Base-by-base conservation (phyloP, 768 basidiomycete genomes). In the Psilocybe sp. region DNA sequence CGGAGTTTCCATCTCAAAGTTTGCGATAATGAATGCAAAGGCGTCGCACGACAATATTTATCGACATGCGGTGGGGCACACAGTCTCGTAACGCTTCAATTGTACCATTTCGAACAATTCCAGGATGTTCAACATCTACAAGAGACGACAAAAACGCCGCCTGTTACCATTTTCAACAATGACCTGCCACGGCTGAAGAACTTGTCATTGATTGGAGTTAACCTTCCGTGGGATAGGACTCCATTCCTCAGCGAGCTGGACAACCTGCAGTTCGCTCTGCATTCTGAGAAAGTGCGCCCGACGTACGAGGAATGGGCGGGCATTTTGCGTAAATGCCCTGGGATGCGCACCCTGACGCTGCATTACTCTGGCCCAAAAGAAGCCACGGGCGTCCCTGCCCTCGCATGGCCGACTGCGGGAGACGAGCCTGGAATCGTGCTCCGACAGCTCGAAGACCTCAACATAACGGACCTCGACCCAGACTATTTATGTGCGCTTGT, bases 71-170 rank as follows among this genome's bases (percentile, higher is more conserved):
- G 77, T 1, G 68, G 76, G 33, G 82, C 80, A 0, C 79, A 77
- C n/a, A 62, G 66, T 42, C 75, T 85, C 43, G 75, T 80, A 61
- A 79, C 79, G 3, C 74, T 84, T 31, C 79, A 82, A 64, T 69
- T 85, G 3, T 85, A 83, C 61, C 84, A 85, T 60, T 81, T 84
- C 55, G 78, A 84, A 59, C 73, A 82, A 58, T 85, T 76, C 60
- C 60, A 68, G 16, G 76, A 69, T 12, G 61, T 76, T 0, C 73
- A 80, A 50, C 72, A 78, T 40, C 72, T 85, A 10, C 77, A 73
- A 56, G 61, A 75, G 42, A 78, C 80, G 10, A 84, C 81, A n/a
- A 75, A 79, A 55, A 69, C 77, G 11, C 75, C 78, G 3, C 82
- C 84, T 8, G 82, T 84, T 6, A 66, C 73, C 49, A 75, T 83